These are phyloP conservation scores for Graphilbum sp. DNA, from an alignment of 2,329 filamentous ascomycete species.

Conservation along the genomic window DNA sequence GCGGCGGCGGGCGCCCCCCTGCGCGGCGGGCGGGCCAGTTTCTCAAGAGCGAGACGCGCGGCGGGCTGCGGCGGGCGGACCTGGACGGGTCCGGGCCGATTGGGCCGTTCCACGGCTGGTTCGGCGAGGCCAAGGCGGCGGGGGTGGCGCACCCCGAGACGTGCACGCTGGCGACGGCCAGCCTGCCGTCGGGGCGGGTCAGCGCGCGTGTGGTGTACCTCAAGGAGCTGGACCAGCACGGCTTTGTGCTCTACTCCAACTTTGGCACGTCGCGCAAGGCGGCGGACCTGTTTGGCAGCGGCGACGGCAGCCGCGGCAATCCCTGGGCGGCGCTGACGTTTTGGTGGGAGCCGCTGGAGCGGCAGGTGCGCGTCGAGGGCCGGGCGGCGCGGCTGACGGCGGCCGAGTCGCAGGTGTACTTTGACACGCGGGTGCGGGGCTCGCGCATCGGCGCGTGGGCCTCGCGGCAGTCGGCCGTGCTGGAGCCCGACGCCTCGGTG, in stretches of 20 bases:
- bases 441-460: conserved; percentile 87
- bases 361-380: conserved; percentile 86
- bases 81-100: conserved; percentile 50
- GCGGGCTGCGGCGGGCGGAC: conserved; percentile 42
- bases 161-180: conserved; percentile 71
- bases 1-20: no score
- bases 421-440: conserved; percentile 55
- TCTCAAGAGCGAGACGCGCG: conserved; percentile 30
- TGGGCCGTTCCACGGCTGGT: conserved; percentile 82
- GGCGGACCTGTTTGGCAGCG: conserved; percentile 37
- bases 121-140: conserved; percentile 46
- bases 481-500: conserved; percentile 27
- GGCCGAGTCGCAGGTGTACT: conserved; percentile 59
- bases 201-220: conserved; percentile 81
- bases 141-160: conserved; percentile 66
- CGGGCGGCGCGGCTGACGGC: conserved; percentile 44
- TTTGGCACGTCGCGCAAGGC: conserved; percentile 63
- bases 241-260: conserved; percentile 90
- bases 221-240: conserved; percentile 71
- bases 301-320: conserved; percentile 30
- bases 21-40: conserved; percentile 76
- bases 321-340: conserved; percentile 72
- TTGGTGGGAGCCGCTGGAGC: conserved; percentile 73
- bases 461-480: conserved; percentile 67
- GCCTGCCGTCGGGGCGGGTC: conserved; percentile 68